phyloP scores from a whole-genome alignment of 768 basidiomycete species.

The Mycena olivaceomarginata region DNA sequence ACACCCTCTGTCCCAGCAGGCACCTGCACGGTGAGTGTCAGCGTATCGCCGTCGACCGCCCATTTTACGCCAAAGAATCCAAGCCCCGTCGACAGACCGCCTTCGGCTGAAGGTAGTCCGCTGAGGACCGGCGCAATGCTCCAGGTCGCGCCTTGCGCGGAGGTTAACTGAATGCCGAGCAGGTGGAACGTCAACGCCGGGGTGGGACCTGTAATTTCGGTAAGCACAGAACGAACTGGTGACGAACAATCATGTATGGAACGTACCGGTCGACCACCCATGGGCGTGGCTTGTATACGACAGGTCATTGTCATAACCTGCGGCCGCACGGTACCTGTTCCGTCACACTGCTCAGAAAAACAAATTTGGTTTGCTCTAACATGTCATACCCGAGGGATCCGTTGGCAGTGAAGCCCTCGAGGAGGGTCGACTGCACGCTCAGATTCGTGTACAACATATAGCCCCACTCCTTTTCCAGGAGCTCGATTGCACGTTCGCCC shows the following conservation, averaged over 20 bases:
- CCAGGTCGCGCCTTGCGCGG: conserved; percentile 65
- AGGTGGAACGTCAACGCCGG: conserved; percentile 68
- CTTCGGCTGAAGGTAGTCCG: conserved; percentile 62
- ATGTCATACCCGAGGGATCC: conserved; percentile 63
- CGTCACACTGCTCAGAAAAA: background rate
- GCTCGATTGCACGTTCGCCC: conserved; percentile 66
- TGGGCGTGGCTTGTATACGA: conserved; percentile 69
- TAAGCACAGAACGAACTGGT: background rate
- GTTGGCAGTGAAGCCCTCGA: conserved; percentile 69
- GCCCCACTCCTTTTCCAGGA: conserved; percentile 68
- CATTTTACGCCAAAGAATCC: conserved; percentile 55
- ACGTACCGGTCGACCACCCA: conserved; percentile 63
- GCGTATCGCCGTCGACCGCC: conserved; percentile 44
- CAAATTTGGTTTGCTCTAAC: background rate
- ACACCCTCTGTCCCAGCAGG: conserved; percentile 51
- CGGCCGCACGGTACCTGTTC: conserved; percentile 63
- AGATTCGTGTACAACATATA: conserved; percentile 71
- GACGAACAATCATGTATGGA: background rate
- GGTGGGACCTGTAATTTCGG: conserved; percentile 58
- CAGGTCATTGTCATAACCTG: conserved; percentile 68
- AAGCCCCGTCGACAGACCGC: conserved; percentile 57
- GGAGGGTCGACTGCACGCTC: conserved; percentile 60
- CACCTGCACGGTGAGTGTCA: conserved; percentile 49
- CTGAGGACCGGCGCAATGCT: conserved; percentile 63
- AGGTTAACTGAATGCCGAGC: conserved; percentile 64